These are phyloP conservation scores for Calendula officinalis DNA, from an alignment of 129 eudicot genomes.

Conservation along the genomic window DNA sequence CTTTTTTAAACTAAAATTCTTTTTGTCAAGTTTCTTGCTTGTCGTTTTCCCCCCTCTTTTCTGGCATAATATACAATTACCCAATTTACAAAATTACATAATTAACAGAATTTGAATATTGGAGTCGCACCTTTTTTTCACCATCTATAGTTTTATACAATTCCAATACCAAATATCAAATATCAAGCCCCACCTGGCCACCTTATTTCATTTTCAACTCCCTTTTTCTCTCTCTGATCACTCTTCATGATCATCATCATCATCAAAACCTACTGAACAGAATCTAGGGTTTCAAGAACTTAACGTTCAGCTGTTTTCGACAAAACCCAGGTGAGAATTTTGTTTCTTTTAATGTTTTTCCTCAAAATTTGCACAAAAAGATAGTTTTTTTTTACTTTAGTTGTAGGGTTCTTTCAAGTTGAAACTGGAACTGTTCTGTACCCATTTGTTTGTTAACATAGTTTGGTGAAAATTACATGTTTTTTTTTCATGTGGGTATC, in stretches of 20 bases:
- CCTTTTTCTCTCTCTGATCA: constrained; percentile 31
- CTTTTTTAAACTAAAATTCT: constrained; percentile 9
- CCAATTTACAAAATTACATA: constrained; percentile 1
- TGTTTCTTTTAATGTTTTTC: no score
- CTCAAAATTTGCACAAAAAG: not conserved
- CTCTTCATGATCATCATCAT: constrained; percentile 21
- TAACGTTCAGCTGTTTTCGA: constrained; percentile 24
- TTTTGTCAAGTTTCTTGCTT: constrained; percentile 24
- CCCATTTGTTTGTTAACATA: constrained; percentile 5
- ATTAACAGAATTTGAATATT: constrained; percentile 18
- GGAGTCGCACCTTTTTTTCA: constrained; percentile 6
- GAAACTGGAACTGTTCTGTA: constrained; percentile 4
- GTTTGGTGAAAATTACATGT: not conserved
- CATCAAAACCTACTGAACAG: constrained; percentile 3
- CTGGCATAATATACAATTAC: constrained; percentile 3
- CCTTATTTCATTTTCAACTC: constrained; percentile 34
- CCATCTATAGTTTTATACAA: not conserved
- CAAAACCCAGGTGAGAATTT: constrained; percentile 37
- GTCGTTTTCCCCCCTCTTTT: constrained; percentile 20
- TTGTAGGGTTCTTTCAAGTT: constrained; percentile 15
- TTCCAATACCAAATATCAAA: constrained; percentile 14
- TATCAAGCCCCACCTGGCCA: constrained; percentile 31
- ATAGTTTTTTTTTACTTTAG: not conserved
- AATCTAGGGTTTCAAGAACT: constrained; percentile 40
- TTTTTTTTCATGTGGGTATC: constrained; percentile 13